Evolutionary conservation across 2,329 filamentous ascomycete species (phyloP).

Genomic region (Sclerotinia nivalis): DNA sequence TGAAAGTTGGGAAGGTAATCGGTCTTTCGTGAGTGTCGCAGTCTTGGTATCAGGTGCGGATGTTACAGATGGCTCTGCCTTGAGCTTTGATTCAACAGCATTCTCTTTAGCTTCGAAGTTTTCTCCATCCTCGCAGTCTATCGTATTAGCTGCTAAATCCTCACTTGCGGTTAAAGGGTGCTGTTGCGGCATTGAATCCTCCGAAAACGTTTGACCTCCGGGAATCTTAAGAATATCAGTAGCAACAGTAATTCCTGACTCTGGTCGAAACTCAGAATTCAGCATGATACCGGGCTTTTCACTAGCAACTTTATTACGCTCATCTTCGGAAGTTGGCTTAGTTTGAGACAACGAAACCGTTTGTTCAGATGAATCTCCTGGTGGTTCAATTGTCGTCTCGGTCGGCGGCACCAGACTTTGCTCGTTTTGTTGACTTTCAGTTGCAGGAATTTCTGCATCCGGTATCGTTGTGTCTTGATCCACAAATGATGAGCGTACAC

Average conservation of each 20-base stretch:
- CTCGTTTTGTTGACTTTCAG: background rate
- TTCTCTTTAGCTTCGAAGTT: background rate
- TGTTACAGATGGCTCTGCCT: slow-evolving; percentile 41
- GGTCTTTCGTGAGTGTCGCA: slow-evolving; percentile 57
- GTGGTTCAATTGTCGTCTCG: background rate
- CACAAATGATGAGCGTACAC: slow-evolving; percentile 34
- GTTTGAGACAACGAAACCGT: background rate
- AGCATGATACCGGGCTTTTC: background rate
- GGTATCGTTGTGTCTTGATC: slow-evolving; percentile 25
- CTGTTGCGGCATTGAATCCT: background rate
- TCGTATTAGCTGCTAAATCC: background rate
- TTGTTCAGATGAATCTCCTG: background rate
- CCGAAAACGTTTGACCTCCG: background rate
- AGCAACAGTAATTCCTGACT: slow-evolving; percentile 2
- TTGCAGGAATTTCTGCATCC: background rate
- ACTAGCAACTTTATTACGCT: background rate
- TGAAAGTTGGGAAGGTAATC: slow-evolving; percentile 70
- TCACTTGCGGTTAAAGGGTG: slow-evolving; percentile 29
- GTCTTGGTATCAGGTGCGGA: slow-evolving; percentile 48
- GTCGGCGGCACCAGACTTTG: background rate
- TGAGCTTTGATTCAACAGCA: background rate
- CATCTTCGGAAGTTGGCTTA: background rate
- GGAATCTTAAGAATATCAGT: background rate
- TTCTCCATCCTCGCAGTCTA: background rate
- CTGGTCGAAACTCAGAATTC: background rate